A percentile compares a stretch with the other conserved stretches of the same genome.
These are phyloP conservation scores for Thraustochytrium sp. DNA, from an alignment of 352 stramenopile genomes.

Conservation along the genomic window DNA sequence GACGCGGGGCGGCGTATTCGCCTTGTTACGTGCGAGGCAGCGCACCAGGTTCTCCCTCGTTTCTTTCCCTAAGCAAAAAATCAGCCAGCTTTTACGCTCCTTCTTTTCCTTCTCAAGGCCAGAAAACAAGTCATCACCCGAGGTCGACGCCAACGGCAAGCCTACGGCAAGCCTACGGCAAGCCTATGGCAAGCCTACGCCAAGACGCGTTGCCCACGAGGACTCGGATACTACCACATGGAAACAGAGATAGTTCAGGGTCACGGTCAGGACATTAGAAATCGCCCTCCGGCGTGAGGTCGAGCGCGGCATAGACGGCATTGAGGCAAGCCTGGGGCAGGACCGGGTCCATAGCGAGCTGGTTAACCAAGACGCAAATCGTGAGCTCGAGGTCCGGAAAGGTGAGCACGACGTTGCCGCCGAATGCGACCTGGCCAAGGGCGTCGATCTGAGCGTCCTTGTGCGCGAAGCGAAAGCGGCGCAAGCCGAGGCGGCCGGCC, in stretches of 20 bases:
- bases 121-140: too few species aligned
- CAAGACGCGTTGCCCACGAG: too few species aligned
- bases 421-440: constrained; percentile 30
- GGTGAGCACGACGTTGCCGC: neutral
- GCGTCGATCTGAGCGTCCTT: neutral
- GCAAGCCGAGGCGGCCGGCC: neutral
- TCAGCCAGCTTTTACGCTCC: too few species aligned
- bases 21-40: neutral
- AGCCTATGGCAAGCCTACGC: too few species aligned
- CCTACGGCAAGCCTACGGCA: too few species aligned
- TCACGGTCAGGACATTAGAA: too few species aligned
- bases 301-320: neutral
- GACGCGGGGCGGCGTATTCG: neutral
- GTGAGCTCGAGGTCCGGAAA: constrained; percentile 14
- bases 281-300: neutral
- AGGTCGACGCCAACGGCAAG: too few species aligned
- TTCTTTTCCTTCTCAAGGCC: too few species aligned
- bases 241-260: neutral
- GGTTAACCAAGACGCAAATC: constrained; percentile 1
- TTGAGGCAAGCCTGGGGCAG: neutral
- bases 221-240: neutral
- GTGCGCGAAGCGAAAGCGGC: neutral
- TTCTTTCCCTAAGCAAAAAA: neutral
- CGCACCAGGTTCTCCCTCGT: neutral
- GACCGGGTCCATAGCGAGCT: neutral